These are phyloP conservation scores for Pezicula radicicola DNA, from an alignment of 2,329 filamentous ascomycete genomes.

Conservation along the genomic window DNA sequence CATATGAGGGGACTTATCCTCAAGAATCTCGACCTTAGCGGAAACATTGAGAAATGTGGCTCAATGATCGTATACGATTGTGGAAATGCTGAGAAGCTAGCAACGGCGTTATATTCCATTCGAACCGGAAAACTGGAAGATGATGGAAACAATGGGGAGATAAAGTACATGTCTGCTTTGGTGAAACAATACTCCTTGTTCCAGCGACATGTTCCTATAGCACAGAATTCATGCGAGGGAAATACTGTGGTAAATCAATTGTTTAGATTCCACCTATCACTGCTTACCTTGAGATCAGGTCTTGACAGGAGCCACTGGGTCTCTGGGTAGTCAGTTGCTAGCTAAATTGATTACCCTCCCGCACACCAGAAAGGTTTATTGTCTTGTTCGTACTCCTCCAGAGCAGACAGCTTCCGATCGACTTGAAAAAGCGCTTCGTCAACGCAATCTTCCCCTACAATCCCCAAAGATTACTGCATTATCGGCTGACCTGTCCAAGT, in stretches of 20 bases:
- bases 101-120: conserved; percentile 37
- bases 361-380: conserved; percentile 50
- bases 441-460: conserved; percentile 26
- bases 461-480: conserved; percentile 36
- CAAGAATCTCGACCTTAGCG: conserved; percentile 45
- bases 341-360: conserved; percentile 56
- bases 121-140: conserved; percentile 34
- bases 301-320: conserved; percentile 64
- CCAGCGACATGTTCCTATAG: no score
- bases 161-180: no score
- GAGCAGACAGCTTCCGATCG: conserved; percentile 25
- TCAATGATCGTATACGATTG: conserved; percentile 55
- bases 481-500: conserved; percentile 33
- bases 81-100: conserved; percentile 44
- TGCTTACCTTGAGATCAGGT: conserved; percentile 28
- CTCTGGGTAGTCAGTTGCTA: conserved; percentile 58
- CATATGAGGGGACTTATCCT: conserved; percentile 50
- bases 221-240: conserved; percentile 37
- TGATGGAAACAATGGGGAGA: no score
- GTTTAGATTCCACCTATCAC: conserved; percentile 4
- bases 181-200: no score
- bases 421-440: conserved; percentile 25
- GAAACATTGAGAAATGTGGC: conserved; percentile 37
- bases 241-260: neutral
- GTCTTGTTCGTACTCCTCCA: conserved; percentile 38